Conservation (phyloP, 768 basidiomycete species). For the Phylloporus sp. region DNA sequence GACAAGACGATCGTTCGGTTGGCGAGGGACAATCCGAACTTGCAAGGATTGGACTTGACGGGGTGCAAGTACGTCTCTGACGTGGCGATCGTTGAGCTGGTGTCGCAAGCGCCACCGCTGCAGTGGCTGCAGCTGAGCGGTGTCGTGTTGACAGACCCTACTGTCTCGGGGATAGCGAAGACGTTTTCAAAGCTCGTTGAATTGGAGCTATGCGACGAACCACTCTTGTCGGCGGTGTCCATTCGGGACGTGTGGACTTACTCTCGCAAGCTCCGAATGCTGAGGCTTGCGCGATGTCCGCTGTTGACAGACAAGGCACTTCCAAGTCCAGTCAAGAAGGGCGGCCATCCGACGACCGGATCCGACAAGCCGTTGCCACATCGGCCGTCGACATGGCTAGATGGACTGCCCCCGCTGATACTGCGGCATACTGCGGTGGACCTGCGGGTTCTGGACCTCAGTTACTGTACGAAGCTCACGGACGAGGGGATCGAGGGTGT, state of each 20-base stretch:
- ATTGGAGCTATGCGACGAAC: constrained; percentile 70
- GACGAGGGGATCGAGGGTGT: constrained; percentile 76
- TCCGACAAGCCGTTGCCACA: constrained; percentile 51
- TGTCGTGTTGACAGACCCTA: constrained; percentile 52
- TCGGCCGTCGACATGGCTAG: constrained; percentile 55
- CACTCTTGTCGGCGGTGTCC: constrained; percentile 60
- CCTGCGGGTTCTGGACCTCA: constrained; percentile 75
- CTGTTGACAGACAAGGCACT: constrained; percentile 77
- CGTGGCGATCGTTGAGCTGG: constrained; percentile 67
- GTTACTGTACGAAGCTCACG: constrained; percentile 61
- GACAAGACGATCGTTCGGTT: constrained; percentile 66
- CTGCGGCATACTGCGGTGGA: constrained; percentile 64
- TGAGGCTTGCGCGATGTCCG: constrained; percentile 75
- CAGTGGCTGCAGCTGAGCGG: constrained; percentile 72
- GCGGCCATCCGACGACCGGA: constrained; percentile 20
- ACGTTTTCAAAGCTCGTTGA: constrained; percentile 75
- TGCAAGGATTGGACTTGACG: constrained; percentile 73
- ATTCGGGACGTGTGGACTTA: constrained; percentile 80
- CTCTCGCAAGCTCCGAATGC: constrained; percentile 67
- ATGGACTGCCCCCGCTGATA: constrained; percentile 56
- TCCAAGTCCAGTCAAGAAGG: constrained; percentile 46
- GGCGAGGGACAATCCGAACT: constrained; percentile 54
- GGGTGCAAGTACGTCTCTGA: constrained; percentile 76
- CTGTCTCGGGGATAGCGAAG: constrained; percentile 66
- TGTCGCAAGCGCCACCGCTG: constrained; percentile 60